phyloP scores from a whole-genome alignment of 2,329 filamentous ascomycete genomes.

The Diaporthe helianthi region DNA sequence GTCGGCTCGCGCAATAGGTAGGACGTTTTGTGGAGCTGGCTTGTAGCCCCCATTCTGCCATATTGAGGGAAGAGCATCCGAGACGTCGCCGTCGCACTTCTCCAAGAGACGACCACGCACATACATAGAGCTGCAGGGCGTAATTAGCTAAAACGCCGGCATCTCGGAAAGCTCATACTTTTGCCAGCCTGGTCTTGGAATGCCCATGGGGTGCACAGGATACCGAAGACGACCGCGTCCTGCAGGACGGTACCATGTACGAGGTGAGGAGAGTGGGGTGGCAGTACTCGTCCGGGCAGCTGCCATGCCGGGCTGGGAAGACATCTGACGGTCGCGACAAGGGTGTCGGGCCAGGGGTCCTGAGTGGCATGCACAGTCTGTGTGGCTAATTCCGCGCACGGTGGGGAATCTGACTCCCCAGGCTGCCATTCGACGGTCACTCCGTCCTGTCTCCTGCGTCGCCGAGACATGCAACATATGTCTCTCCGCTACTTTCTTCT shows the following conservation, averaged over 20 bases:
- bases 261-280: constrained; percentile 15
- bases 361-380: constrained; percentile 5
- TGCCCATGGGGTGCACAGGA: neutral
- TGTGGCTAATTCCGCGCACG: neutral
- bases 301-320: constrained; percentile 24
- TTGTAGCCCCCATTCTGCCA: neutral
- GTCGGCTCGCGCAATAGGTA: neutral
- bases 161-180: neutral
- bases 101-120: neutral
- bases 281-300: neutral
- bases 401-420: constrained; percentile 6
- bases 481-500: constrained; percentile 29
- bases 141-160: constrained; percentile 5
- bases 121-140: constrained; percentile 3
- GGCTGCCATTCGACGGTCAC: constrained; percentile 24
- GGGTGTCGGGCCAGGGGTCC: constrained; percentile 16
- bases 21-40: neutral
- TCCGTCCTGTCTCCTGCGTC: constrained; percentile 20
- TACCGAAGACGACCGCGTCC: neutral
- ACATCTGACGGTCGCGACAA: constrained; percentile 7
- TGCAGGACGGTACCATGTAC: constrained; percentile 11
- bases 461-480: constrained; percentile 29
- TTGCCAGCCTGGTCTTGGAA: neutral
- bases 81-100: constrained; percentile 14
- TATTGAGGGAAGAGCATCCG: neutral